phyloP scores from a whole-genome alignment of 2,329 filamentous ascomycete species.

The Ophiosphaerella korrae region DNA sequence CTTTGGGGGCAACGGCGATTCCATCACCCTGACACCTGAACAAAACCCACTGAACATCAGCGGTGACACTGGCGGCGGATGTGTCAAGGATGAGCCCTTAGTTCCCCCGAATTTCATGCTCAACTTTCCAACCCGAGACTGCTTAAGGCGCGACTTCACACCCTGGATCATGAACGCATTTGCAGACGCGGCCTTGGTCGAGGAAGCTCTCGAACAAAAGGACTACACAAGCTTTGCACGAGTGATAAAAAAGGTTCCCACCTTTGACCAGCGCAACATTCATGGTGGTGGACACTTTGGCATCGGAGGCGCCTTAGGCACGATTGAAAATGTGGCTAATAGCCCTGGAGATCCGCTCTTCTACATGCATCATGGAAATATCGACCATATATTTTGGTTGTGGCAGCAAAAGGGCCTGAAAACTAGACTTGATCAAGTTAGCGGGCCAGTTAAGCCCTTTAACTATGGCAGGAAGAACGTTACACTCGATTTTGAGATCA shows the following conservation, averaged over 20 bases:
- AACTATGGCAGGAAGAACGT: slow-evolving; percentile 33
- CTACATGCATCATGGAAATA: slow-evolving; percentile 47
- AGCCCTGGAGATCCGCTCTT: slow-evolving; percentile 46
- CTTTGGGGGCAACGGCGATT: slow-evolving; percentile 46
- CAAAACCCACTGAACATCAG: slow-evolving; percentile 30
- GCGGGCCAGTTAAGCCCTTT: slow-evolving; percentile 38
- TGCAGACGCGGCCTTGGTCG: slow-evolving; percentile 24
- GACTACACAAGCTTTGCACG: slow-evolving; percentile 38
- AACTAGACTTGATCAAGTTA: slow-evolving; percentile 41
- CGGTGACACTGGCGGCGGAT: slow-evolving; percentile 38
- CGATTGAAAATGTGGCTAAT: slow-evolving; percentile 40
- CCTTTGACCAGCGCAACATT: slow-evolving; percentile 35
- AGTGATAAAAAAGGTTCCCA: slow-evolving; percentile 31
- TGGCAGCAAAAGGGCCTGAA: slow-evolving; percentile 37
- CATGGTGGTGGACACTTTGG: slow-evolving; percentile 46
- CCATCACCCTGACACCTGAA: slow-evolving; percentile 27
- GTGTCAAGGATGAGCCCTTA: slow-evolving; percentile 41
- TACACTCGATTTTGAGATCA: slow-evolving; percentile 41
- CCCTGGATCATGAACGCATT: slow-evolving; percentile 28
- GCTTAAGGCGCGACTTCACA: slow-evolving; percentile 42
- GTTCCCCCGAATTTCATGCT: slow-evolving; percentile 24
- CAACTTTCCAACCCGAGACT: slow-evolving; percentile 30
- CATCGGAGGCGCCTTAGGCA: slow-evolving; percentile 41
- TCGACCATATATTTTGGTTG: slow-evolving; percentile 44
- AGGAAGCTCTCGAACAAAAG: slow-evolving; percentile 25